Base-by-base conservation (phyloP, 2,329 filamentous ascomycete genomes). In the Talaromyces pinophilus region DNA sequence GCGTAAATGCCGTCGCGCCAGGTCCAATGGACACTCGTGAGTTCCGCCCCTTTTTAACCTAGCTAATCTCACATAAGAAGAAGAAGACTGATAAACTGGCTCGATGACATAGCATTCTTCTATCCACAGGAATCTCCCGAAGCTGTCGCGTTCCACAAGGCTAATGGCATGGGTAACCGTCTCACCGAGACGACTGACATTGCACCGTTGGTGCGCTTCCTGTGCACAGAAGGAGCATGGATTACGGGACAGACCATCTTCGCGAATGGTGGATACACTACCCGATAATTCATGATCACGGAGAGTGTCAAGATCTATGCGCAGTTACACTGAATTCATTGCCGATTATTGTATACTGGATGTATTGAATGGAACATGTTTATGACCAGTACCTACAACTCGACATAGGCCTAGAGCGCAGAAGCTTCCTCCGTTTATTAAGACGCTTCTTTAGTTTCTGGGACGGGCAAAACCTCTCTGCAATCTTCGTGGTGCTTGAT, bases 1-100 rank as follows among this genome's bases (percentile, higher is more conserved):
- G 72, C 22, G 83, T 86, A 33, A 86, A 87, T 69, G 80, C 79
- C 11, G 74, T 86, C 17, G 82, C 83, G 0, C 84, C 83, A 0
- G 85, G 84, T 0, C 85, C 85, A 0, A 88, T 84, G 3, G 83
- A 78, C 5, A 88, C 86, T 0, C 81, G 80, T 76, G 74, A 74
- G 73, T 74, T 11, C 25, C 19, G 0, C 1, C 5, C 13, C 1
- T 28, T 30, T 17, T 30, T 13, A 52, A 2, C 13, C 28, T 52
- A 52, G 5, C 19, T 28, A 8, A 48, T 25, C 10, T 7, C 17
- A 2, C 5, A 1, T 13, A 8, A 40, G 25, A 55, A 13, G 6
- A 30, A 7, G 10, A 28, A 52, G 11, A 17, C 13, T 52, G 17
- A 55, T 22, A 3, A 11, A 33, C 13, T 30, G 17, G 15, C 15